These are phyloP conservation scores for Aspergillus steynii DNA, from an alignment of 495 filamentous ascomycete genomes.

Conservation along the genomic window DNA sequence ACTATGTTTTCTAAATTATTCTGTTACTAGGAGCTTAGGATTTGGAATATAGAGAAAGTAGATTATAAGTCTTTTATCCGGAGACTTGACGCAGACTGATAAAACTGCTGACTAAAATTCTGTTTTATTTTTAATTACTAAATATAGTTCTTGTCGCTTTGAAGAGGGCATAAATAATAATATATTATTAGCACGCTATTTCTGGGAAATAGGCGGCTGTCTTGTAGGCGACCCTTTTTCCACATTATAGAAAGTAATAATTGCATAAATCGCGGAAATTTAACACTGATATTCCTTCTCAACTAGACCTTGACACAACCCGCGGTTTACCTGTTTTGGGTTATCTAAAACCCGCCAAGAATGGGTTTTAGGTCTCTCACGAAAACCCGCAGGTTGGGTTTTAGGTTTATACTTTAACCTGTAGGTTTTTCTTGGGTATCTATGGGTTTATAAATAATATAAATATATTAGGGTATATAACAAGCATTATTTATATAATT, in stretches of 20 bases:
- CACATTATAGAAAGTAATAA: conserved; percentile 31
- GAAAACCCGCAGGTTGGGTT: no score
- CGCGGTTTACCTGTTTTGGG: no score
- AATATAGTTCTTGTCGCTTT: conserved; percentile 1
- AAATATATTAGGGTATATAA: no score
- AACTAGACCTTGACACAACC: background rate
- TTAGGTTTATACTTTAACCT: no score
- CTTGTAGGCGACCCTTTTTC: conserved; percentile 25
- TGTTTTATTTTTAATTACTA: background rate
- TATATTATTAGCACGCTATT: conserved; percentile 15
- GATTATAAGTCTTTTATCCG: conserved; percentile 21
- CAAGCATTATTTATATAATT: no score
- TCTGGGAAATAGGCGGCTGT: conserved; percentile 10
- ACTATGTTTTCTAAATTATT: conserved; percentile 19
- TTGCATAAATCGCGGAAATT: conserved; percentile 29
- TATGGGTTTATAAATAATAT: no score
- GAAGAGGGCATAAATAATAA: background rate
- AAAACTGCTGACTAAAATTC: conserved; percentile 12
- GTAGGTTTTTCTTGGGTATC: no score
- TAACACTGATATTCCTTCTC: conserved; percentile 25
- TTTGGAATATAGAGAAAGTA: conserved; percentile 26
- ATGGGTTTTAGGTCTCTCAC: no score
- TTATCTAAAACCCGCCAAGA: no score
- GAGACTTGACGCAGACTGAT: conserved; percentile 24
- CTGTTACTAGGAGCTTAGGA: conserved; percentile 10